Base-by-base conservation (phyloP, 371 early-diverging fungal genomes). In the Umbelopsis sp. region DNA sequence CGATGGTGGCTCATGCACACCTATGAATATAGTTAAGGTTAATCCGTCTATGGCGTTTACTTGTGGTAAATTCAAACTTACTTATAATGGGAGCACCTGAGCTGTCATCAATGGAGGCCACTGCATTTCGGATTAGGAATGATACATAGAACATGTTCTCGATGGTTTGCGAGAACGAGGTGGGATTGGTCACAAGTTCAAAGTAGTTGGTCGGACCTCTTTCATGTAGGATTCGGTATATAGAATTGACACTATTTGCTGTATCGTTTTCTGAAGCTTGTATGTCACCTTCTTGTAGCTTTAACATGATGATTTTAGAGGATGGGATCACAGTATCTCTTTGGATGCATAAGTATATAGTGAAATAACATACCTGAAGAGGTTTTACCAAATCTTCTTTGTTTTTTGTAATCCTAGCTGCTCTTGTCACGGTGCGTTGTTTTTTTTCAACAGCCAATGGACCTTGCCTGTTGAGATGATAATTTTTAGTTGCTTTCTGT, bases 61-160 rank as follows among this genome's bases (percentile, higher is more conserved):
- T 8, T 50, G 53, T 12, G 38, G 18, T 4, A 38, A 63, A 66
- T 73, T 1, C 20, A 1, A 3, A 72, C 74, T 74, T 73, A 77
- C 85, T 71, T 20, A 89, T 68, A 16, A 87, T 83, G 1, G 93
- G 95, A 70, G 92, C 87, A 0, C 93, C 93, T 44, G 80, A 81
- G 5, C 83, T 81, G 62, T 87, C 91, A 67, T 91, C 90, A 25
- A 97, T 89, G 62, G 76, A 81, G 10, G 87, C 97, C 50, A 83
- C 88, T 7, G 93, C 95, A 63, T 94, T 96, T 62, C 94, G 86
- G 18, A 96, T 87, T 50, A 98, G 79, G 72, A 97, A 97, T 8
- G 97, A 92, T 10, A 96, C 83, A 71, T 96, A 95, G 71, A 98
- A 98, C 63, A 97, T 83, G 73, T 98, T 97, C 74, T 98, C 97